Evolutionary conservation across 768 basidiomycete species (phyloP), one percentile per base, ranked within the genome.

Genomic region (Mycena capillaripes): DNA sequence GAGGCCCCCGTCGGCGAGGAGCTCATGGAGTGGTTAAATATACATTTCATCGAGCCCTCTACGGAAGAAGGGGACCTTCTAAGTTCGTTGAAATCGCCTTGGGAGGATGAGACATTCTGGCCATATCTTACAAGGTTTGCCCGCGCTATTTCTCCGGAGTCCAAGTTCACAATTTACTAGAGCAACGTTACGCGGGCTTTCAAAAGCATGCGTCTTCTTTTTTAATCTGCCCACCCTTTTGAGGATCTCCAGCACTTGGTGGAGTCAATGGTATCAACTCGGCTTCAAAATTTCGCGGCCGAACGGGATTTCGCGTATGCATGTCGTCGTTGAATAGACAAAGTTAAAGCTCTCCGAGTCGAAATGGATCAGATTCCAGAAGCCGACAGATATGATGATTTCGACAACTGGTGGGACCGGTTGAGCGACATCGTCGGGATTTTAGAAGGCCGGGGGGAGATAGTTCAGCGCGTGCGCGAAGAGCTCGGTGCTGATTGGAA

Each of bases 11-110:
- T 97, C 9, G 97, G 95, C 3, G 97, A 99, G 72, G 97, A 99
- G 66, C 85, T 99, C 0, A 90, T 98, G 86, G 95, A 98, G 77
- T 99, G 97, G 97, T 86, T 98, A 14, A 99, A 99, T 77, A 91
- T 87, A n/a, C 93, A 95, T 78, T 97, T 95, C 81, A 93, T 96
- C 57, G 93, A 95, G 77, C 96, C 96, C 27, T 93, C 92, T 0
- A 91, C 91, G 0, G 94, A 96, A 80, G 95, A 97, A 80, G 95
- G 95, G 21, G 91, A 92, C 74, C 89, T 92, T 63, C 84, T 97
- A 21, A 93, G 92, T 63, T 83, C 86, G 17, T 83, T 93, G 19
- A 92, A 92, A 55, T 80, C 82, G 17, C 93, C 95, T 29, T 97
- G 95, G 95, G 88, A 91, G 76, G 93, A 95, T 70, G 92, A 93